Conservation (phyloP, 2,329 filamentous ascomycete species). For the Sporothrix dimorphospora region DNA sequence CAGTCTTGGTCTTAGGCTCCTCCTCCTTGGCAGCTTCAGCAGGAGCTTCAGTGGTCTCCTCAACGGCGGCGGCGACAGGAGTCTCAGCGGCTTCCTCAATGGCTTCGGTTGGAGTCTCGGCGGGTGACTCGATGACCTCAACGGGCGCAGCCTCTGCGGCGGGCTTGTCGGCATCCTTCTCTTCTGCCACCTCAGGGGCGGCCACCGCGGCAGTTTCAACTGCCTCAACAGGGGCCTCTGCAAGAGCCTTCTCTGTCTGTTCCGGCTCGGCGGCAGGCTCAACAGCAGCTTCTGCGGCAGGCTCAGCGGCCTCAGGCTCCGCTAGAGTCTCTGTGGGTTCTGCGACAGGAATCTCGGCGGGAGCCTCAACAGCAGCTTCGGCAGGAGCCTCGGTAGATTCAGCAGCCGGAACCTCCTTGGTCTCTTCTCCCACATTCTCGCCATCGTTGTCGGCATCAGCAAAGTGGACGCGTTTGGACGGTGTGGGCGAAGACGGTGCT, state of each 20-base stretch:
- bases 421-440: background rate
- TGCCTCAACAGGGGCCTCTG: background rate
- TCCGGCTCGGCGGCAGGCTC: background rate
- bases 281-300: background rate
- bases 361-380: conserved; percentile 24
- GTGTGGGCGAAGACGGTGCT: background rate
- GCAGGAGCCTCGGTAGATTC: conserved; percentile 14
- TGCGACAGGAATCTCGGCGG: conserved; percentile 10
- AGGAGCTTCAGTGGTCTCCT: background rate
- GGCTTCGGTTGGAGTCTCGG: background rate
- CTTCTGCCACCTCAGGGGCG: background rate
- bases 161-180: background rate
- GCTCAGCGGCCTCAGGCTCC: background rate
- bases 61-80: background rate
- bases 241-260: background rate
- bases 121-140: background rate
- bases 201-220: background rate
- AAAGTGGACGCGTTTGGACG: conserved; percentile 6
- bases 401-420: background rate
- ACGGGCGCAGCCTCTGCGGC: background rate
- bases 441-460: background rate
- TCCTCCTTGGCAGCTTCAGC: background rate
- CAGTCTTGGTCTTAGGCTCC: conserved; percentile 5
- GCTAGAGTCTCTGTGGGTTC: background rate
- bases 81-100: background rate